phyloP scores from a whole-genome alignment of 1,139 yeast species.

The Geotrichum restrictum region DNA sequence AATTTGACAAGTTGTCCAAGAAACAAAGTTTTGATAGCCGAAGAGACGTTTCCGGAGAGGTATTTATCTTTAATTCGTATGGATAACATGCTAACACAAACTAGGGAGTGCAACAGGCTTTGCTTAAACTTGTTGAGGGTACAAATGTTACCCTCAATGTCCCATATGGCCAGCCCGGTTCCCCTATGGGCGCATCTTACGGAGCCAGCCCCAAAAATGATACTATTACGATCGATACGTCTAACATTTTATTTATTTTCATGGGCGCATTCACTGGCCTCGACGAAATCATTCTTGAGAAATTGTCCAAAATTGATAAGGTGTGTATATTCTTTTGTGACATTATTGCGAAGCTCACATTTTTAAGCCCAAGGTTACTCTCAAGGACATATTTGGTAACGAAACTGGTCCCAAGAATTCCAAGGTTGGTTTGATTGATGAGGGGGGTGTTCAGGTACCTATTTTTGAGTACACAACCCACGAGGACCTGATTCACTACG shows the following conservation, averaged over 20 bases:
- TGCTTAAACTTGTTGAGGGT: slow-evolving; percentile 52
- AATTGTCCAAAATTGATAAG: slow-evolving; percentile 16
- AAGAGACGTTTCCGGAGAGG: slow-evolving; percentile 53
- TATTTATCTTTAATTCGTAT: background rate
- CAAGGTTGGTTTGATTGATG: slow-evolving; percentile 27
- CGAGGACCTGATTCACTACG: slow-evolving; percentile 47
- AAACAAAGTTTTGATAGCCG: slow-evolving; percentile 45
- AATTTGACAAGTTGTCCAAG: slow-evolving; percentile 51
- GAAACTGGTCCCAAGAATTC: slow-evolving; percentile 22
- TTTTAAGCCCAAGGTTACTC: slow-evolving; percentile 20
- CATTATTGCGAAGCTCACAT: slow-evolving; percentile 19
- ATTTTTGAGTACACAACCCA: slow-evolving; percentile 47
- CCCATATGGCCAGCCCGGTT: slow-evolving; percentile 38
- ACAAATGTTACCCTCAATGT: slow-evolving; percentile 46
- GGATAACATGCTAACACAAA: background rate
- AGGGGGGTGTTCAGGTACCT: slow-evolving; percentile 39
- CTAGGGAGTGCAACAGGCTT: slow-evolving; percentile 52
- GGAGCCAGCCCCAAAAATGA: slow-evolving; percentile 36
- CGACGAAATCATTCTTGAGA: slow-evolving; percentile 43
- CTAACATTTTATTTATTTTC: slow-evolving; percentile 49
- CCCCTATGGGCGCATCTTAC: slow-evolving; percentile 29
- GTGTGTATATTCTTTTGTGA: slow-evolving; percentile 2
- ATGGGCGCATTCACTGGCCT: slow-evolving; percentile 58
- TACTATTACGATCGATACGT: slow-evolving; percentile 47
- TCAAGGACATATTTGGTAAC: slow-evolving; percentile 18